Base-by-base conservation (phyloP, 108 stramenopile species). In the Mayamaea pseudoterrestris region DNA sequence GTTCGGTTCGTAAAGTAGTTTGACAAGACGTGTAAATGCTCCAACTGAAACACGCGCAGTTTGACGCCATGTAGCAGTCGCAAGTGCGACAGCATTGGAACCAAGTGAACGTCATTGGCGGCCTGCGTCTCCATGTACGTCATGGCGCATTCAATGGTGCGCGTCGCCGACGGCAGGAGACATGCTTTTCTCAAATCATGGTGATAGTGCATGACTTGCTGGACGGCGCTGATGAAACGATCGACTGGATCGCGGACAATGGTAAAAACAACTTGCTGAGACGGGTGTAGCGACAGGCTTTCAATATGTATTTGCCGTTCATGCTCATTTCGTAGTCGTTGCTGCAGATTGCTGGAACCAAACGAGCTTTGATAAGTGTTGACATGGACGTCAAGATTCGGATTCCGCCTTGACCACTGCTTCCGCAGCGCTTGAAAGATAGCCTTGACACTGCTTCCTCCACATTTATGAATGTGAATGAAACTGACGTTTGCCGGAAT, bases 241-340 rank as follows among this genome's bases (percentile, higher is more conserved):
- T 48, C 26, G 9, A 63, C 47, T 14, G 61, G 61, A 63, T 63
- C 55, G 5, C 61, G 54, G 0, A 63, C 55, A 29, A 63, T 21
- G 4, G 61, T 63, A 32, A 63, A 63, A n/a, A 61, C 11, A 8
- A 34, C 32, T 12, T 11, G 11, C 32, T 34, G 8, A 11, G 8
- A 8, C 32, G 32, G 32, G n/a, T n/a, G n/a, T 34, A 34, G 8
- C 11, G 32, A 34, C 32, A 11, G 32, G 32, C 8, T 8, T 12
- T 34, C 32, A 12, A 11, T 34, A 11, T 34, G 11, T 12, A 34
- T 34, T 34, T 34, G 11, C 32, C 12, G 32, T 34, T 34, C 32
- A 12, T 8, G 11, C 32, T 34, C 32, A 11, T 8, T 34, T 11
- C 32, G 32, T 34, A 11, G 32, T 34, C 12, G 32, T 34, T 34